Base-by-base conservation (phyloP, 2,329 filamentous ascomycete genomes). In the Fusarium algeriense region DNA sequence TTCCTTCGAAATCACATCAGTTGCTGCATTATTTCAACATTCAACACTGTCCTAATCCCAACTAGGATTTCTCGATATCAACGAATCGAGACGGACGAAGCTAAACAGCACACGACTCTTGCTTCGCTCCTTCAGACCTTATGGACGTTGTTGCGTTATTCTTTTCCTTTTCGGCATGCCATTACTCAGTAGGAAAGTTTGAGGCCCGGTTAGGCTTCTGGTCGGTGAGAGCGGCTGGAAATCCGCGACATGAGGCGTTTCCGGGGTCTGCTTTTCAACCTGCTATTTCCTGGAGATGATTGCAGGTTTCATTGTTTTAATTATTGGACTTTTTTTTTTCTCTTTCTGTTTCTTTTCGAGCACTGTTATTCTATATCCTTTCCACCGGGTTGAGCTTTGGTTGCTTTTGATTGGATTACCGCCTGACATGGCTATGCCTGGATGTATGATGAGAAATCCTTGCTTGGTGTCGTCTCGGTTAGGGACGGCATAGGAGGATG, bases 161-260 rank as follows among this genome's bases (percentile, higher is more conserved):
- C 53, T 56, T 60, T 56, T 71, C 48, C 58, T 58, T 60, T 62
- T 69, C 37, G 30, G 46, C 37, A 71, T 48, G 49, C 56, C 34
- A 54, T 56, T 67, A 58, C 70, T 53, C 65, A 30, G 64, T 72
- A 67, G 71, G 64, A 70, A 66, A 74, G 76, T 74, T 69, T 70
- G 74, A 76, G 72, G 77, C 74, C 75, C 64, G 73, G 76, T 67
- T 60, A 69, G 73, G 71, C 72, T 77, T 79, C 75, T 77, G 74
- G 78, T 81, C 78, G 78, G 80, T 81, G 80, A 81, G 79, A 81
- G 80, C 79, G 79, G 77, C 78, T 78, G 73, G 78, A 73, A 73
- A 69, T 70, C 74, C 74, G 74, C 74, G 64, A 67, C 53, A 70
- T 65, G 64, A 70, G 73, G 74, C 74, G 72, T 76, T 76, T 72